phyloP scores from a whole-genome alignment of 1,284 basidiomycete species.

The Fomitopsis betulina region DNA sequence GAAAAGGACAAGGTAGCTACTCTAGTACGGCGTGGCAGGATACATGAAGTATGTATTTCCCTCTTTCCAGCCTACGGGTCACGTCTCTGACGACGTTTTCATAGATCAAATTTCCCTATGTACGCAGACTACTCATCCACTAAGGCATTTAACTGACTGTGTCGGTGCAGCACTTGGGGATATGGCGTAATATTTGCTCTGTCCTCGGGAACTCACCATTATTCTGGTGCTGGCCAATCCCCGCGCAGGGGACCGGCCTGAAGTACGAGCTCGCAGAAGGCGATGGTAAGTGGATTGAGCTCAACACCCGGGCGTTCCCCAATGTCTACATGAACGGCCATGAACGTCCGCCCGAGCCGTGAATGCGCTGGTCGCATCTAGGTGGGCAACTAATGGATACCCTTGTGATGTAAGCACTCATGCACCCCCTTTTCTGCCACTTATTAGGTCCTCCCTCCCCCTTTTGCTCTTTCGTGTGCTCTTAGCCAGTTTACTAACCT shows the following conservation, averaged over 20 bases:
- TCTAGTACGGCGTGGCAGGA: conserved; percentile 81
- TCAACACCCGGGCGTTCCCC: conserved; percentile 16
- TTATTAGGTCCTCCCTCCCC: not conserved
- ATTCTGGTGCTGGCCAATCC: conserved; percentile 81
- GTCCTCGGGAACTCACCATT: conserved; percentile 74
- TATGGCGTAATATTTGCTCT: conserved; percentile 65
- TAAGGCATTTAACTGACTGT: not conserved
- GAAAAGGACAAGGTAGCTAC: conserved; percentile 94
- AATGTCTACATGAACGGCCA: conserved; percentile 11
- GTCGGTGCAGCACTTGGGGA: conserved; percentile 67
- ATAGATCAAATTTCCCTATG: conserved; percentile 91
- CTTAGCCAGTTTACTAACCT: not conserved
- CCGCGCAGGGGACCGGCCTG: conserved; percentile 67
- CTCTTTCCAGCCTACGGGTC: not conserved
- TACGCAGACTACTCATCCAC: conserved; percentile 23
- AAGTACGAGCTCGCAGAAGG: conserved; percentile 68
- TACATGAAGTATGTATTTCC: conserved; percentile 59
- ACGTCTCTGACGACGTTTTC: not conserved
- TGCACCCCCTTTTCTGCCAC: not conserved
- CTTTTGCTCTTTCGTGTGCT: not conserved
- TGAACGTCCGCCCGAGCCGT: conserved; percentile 5
- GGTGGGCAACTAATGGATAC: conserved; percentile 17
- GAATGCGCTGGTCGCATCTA: conserved; percentile 4
- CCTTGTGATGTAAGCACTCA: conserved; percentile 24
- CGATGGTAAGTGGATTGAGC: conserved; percentile 75